Conservation (phyloP, 2,329 filamentous ascomycete species). For the Sporothrix brasiliensis region DNA sequence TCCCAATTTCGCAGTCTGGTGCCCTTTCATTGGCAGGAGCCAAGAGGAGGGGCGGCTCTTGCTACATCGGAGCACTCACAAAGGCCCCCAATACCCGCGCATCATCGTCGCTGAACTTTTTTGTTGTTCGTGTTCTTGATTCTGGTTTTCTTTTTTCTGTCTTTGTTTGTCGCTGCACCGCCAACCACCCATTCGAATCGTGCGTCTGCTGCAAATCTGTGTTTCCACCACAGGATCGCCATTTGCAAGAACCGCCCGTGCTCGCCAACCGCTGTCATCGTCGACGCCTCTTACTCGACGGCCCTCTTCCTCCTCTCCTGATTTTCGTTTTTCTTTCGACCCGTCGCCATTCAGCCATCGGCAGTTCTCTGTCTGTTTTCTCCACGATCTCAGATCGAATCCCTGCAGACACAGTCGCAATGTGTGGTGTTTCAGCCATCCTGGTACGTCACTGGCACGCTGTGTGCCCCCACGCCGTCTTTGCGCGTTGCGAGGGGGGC, state of each 20-base stretch:
- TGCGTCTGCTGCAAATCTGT: slow-evolving; percentile 24
- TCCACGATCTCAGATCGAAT: background rate
- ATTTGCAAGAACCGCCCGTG: slow-evolving; percentile 17
- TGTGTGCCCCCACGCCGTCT: background rate
- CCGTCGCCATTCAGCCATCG: background rate
- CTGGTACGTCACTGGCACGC: slow-evolving; percentile 25
- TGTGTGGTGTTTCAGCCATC: slow-evolving; percentile 34
- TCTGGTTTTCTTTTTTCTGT: background rate
- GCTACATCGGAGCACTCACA: slow-evolving; percentile 21
- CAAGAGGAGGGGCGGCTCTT: slow-evolving; percentile 19
- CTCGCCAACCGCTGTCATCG: background rate
- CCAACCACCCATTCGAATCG: slow-evolving; percentile 17
- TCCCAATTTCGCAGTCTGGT: slow-evolving; percentile 8
- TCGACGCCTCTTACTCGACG: slow-evolving; percentile 19
- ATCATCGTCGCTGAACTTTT: slow-evolving; percentile 15
- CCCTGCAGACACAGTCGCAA: slow-evolving; percentile 17
- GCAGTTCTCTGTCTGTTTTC: background rate
- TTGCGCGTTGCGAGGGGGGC: background rate
- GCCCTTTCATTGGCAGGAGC: slow-evolving; percentile 20
- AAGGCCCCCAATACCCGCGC: slow-evolving; percentile 24
- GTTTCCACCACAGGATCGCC: slow-evolving; percentile 18
- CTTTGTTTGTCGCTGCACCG: slow-evolving; percentile 13
- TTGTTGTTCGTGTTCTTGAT: background rate
- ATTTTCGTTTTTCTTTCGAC: background rate
- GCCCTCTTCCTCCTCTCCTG: background rate